Evolutionary conservation across 768 basidiomycete genomes (phyloP), one percentile per base, ranked within the genome.

Genomic region (Termitomyces sp.): DNA sequence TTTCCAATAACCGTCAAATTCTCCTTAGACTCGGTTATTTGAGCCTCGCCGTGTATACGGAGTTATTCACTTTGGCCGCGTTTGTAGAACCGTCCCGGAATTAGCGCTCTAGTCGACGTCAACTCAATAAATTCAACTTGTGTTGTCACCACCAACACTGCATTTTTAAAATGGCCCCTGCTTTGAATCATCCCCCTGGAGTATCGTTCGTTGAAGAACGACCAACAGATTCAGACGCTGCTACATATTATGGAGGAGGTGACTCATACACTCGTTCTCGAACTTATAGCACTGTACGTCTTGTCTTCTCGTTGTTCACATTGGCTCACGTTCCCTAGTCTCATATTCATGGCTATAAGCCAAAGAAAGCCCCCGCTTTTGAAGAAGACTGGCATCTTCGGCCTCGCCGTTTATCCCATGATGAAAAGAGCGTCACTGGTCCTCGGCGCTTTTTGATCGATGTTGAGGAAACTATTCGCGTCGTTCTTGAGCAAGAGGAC

Each of bases 401-500:
- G 33, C 78, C 87, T 53, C 82, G 95, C 50, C 82, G 95, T 56
- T 79, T 97, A 78, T 95, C 93, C 20, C 95, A 97, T 69, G 95
- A 98, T 70, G 94, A 96, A 75, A 91, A 93, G 74, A 85, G 86
- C 54, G 81, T 85, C 16, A 79, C 87, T 0, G 87, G 82, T 0
- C 91, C 94, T 3, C 80, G 95, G 46, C 88, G 95, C 43, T 98
- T 96, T 77, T 81, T 98, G 53, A 93, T 98, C 59, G 96, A 98
- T 68, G 96, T 98, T 16, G 96, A 98, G 68, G 96, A 98, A 74
- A 99, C 96, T 35, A 94, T 99, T 68, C 88, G 95, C 38, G 86
- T 97, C 58, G 87, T 98, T 10, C 86, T 99, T 32, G 94, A 97
- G 73, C 96, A 98, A 71, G 96, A 99, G 71, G 96, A 99, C 70